Evolutionary conservation across 2,329 filamentous ascomycete species (phyloP), one percentile per base, ranked within the genome.

Genomic region (Paraphoma chrysanthemicola): DNA sequence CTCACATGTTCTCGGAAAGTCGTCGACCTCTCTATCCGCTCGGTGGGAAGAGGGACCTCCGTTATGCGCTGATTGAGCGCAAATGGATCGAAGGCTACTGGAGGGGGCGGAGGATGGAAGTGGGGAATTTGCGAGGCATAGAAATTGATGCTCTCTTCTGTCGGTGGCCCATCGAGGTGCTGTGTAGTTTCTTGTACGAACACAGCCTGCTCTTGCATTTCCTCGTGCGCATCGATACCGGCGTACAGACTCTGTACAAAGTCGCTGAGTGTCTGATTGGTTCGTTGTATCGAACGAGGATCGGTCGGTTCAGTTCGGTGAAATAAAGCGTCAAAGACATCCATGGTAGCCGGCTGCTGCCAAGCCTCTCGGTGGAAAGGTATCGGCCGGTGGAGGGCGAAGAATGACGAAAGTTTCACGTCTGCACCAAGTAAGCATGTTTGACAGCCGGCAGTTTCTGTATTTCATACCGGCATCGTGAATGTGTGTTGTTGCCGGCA

Each of bases 321-420:
- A 77, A 98, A 98, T 71, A 99, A 93, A 71, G 90, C 85, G 60
- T 91, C 89, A 77, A 98, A 97, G 48, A 89, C 85, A 72, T 91
- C 89, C 60, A 90, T 83, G 44, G 8, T 29, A 16, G 36, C 33
- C n/a, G 51, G 39, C 30, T 42, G 51, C 16, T 53, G 51, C 51
- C 51, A 53, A 33, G 51, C 44, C 17, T 53, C 51, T 23, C 28
- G 23, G 44, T 89, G 65, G 89, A 88, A 48, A 89, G 87, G 96
- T 71, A 99, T 94, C 44, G 95, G 95, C 59, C 95, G 89, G 79
- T 99, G 92, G 64, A 96, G 90, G 61, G 93, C 96, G 82, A 98
- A 98, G 84, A 99, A 98, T 57, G 90, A 90, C 7, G 94, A 95
- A 44, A 97, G 83, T 62, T 90, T 89, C 59, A 98, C 85, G 72